A percentile compares a stretch with the other conserved stretches of the same genome.
Conservation (phyloP, 2,329 filamentous ascomycete species). For the Botrytis porri region DNA sequence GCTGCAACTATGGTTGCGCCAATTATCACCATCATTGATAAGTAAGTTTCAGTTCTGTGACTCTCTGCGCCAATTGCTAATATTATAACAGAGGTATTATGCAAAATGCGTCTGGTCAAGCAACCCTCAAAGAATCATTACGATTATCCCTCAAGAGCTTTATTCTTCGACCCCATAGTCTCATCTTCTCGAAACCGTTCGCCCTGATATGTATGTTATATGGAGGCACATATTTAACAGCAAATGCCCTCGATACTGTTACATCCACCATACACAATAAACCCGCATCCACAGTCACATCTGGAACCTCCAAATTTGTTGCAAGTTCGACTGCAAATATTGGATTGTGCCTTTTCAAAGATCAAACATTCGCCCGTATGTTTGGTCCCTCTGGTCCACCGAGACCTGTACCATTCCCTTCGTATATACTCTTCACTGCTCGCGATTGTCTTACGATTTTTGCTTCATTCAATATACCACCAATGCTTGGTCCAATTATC, state of each 20-base stretch:
- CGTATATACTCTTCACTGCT: constrained; percentile 74
- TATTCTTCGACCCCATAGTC: constrained; percentile 55
- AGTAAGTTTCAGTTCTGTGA: constrained; percentile 48
- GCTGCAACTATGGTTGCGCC: constrained; percentile 78
- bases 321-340: constrained; percentile 81
- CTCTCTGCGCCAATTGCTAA: constrained; percentile 23
- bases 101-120: constrained; percentile 73
- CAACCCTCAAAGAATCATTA: constrained; percentile 57
- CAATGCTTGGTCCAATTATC: constrained; percentile 69
- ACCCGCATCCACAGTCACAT: constrained; percentile 61
- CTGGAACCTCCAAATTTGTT: constrained; percentile 76
- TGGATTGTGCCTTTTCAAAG: constrained; percentile 83
- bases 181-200: constrained; percentile 65
- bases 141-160: constrained; percentile 55
- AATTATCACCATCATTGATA: constrained; percentile 82
- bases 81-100: constrained; percentile 61
- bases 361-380: constrained; percentile 77
- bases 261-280: constrained; percentile 60
- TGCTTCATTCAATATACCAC: constrained; percentile 85
- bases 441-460: constrained; percentile 89
- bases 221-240: constrained; percentile 83
- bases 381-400: constrained; percentile 63
- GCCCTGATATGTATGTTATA: constrained; percentile 73
- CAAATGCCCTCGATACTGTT: constrained; percentile 81
- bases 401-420: constrained; percentile 62